Conservation (phyloP, 1,284 basidiomycete species). For the Malassezia psittaci region DNA sequence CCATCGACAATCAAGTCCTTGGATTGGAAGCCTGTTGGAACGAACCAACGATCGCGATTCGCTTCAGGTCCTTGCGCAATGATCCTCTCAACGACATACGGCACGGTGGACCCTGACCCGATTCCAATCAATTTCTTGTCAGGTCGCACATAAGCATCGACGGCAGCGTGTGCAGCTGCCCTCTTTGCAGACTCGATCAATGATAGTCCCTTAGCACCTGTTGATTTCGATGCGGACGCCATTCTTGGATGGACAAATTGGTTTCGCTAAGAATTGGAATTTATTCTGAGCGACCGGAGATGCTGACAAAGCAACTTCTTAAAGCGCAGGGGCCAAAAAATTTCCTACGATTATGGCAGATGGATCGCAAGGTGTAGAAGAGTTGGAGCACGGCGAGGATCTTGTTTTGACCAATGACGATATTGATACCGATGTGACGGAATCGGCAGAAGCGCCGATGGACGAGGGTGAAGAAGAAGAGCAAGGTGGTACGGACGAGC, state of each 20-base stretch:
- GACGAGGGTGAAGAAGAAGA: constrained; percentile 11
- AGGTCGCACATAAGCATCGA: constrained; percentile 74
- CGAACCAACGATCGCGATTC: constrained; percentile 56
- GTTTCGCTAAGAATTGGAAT: too few relatives aligned
- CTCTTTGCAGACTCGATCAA: constrained; percentile 59
- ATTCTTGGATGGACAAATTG: too few relatives aligned
- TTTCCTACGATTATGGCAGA: background rate
- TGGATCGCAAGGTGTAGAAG: background rate
- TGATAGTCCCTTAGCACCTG: background rate
- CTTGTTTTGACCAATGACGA: constrained; percentile 17
- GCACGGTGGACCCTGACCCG: constrained; percentile 70
- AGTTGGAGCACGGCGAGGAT: constrained; percentile 7
- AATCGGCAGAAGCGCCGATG: constrained; percentile 11
- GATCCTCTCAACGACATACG: constrained; percentile 92
- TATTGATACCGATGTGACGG: constrained; percentile 10
- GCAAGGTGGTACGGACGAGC: background rate
- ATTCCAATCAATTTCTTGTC: constrained; percentile 64
- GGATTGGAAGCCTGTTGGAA: constrained; percentile 70
- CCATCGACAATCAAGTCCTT: constrained; percentile 83
- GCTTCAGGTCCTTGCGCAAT: constrained; percentile 66
- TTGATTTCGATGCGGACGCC: too few relatives aligned
- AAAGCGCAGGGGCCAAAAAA: background rate
- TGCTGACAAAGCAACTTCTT: background rate
- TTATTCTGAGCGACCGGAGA: too few relatives aligned
- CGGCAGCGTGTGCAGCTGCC: constrained; percentile 85